Evolutionary conservation across 768 basidiomycete genomes (phyloP), one percentile per base, ranked within the genome.

Genomic region (Auriscalpium vulgare): DNA sequence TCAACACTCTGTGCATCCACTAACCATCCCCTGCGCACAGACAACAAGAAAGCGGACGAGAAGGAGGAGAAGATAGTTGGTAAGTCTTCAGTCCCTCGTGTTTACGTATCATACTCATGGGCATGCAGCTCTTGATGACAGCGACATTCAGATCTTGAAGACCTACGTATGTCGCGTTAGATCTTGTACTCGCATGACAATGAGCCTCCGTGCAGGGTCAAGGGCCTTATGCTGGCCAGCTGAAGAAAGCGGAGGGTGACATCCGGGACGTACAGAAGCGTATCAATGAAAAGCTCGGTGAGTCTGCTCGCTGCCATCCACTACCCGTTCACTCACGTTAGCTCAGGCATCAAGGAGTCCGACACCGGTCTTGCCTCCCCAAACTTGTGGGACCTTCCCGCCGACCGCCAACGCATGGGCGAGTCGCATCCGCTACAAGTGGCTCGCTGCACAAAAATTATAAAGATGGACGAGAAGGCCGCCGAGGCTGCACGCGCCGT

Each of bases 131-230:
- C 84, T 99, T 59, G 97, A 98, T 67, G 95, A 97, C 65, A 93
- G 91, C 62, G 97, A 98, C 69, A 99, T 99, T 51, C 95, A 98
- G 70, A 97, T 99, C 63, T 83, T 99, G 60, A 97, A 97, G 77
- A 99, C 95, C 57, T 98, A 98, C 71, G 95, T 92, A 71, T 57
- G 85, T 65, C 38, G 63, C 29, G 37, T 9, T 52, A 17, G 51
- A 37, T 49, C 40, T 54, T 47, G 47, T 59, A 13, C 16, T 51
- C 49, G 16, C 45, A 13, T 11, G 34, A 21, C 44, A n/a, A 19
- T 55, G 65, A 13, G 56, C 36, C 11, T 11, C 44, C 55, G 37
- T 50, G 21, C 68, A 98, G 94, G 95, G 97, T 53, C 95, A 97
- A 89, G 97, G 97, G 55, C 95, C 97, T 54, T 99, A 99, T 68